Base-by-base conservation (phyloP, 176 grass and related monocot genomes). In the Phoenix roebelenii region DNA sequence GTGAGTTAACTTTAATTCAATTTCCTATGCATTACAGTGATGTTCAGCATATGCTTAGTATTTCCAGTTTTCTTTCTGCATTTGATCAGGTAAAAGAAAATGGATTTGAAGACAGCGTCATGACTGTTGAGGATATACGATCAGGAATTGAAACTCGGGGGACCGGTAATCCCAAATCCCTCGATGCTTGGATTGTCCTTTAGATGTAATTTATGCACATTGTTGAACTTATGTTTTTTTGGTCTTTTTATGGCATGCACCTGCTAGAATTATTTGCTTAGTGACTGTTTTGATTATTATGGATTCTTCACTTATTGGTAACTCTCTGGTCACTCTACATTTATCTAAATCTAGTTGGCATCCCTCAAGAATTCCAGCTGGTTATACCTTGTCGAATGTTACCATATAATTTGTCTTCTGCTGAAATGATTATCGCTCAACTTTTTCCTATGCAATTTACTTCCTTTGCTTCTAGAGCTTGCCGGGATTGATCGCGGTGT, bases 61-160 rank as follows among this genome's bases (percentile, higher is more conserved):
- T 16, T 18, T 62, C 25, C 57, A 0, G 10, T 62, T 53, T 48
- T 67, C 16, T 50, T 15, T 61, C 23, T 65, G 63, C 39, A 39
- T 76, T 25, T 57, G 22, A 69, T 63, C 29, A 98, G 87, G 88
- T 92, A 6, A 98, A 65, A 72, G 93, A 98, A 61, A 98, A 92
- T 71, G 93, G 88, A 56, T 72, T 92, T 64, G 93, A 91, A 61
- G 75, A 84, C 56, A 57, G 74, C 64, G 92, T 98, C 48, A 83
- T 83, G 82, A 92, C 93, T 48, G 59, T 98, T 28, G 88, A 98
- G 79, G 88, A 98, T 72, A 78, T 98, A 83, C 84, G 88, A 39
- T 98, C 81, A 7, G 87, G 88, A 81, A 82, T 92, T 76, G 88
- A 98, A 83, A 92, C 88, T 32, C 88, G 61, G 52, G 93, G 84